A percentile compares a stretch with the other conserved stretches of the same genome.
phyloP scores from a whole-genome alignment of 176 grass and related monocot genomes.

The Chloris gayana region DNA sequence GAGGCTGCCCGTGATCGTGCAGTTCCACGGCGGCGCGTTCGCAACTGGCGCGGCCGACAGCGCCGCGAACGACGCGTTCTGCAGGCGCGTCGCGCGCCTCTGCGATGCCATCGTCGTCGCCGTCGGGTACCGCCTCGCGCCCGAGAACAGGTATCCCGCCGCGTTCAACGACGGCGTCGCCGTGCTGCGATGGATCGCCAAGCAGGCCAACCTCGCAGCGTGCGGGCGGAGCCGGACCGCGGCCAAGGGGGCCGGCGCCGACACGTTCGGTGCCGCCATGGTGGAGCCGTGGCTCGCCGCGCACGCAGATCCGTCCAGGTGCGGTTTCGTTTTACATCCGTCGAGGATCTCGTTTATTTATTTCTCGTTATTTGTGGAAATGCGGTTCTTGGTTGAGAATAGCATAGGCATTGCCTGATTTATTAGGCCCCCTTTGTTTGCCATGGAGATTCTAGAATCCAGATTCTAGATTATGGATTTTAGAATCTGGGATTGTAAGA shows the following conservation, averaged over 20 bases:
- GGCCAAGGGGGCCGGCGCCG: constrained; percentile 34
- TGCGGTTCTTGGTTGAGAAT: neutral
- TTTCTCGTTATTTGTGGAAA: neutral
- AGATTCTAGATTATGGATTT: too few species aligned
- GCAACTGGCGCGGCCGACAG: constrained; percentile 60
- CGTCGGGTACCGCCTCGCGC: constrained; percentile 76
- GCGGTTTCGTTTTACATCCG: constrained; percentile 10
- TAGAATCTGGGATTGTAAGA: too few species aligned
- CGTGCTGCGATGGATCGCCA: constrained; percentile 76
- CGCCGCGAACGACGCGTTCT: constrained; percentile 80
- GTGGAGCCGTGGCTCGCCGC: constrained; percentile 85
- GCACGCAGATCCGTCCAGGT: constrained; percentile 90
- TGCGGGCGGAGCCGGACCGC: constrained; percentile 60
- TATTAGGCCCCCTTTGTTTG: too few species aligned
- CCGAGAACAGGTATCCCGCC: constrained; percentile 74
- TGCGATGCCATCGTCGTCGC: constrained; percentile 82
- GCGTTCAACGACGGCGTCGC: constrained; percentile 78
- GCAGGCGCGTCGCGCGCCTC: constrained; percentile 61
- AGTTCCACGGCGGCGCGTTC: constrained; percentile 85
- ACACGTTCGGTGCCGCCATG: constrained; percentile 67
- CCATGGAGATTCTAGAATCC: too few species aligned
- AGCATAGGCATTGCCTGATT: neutral
- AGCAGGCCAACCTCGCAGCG: constrained; percentile 78
- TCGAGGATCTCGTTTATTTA: neutral
- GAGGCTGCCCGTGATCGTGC: constrained; percentile 70